Percentiles rank a stretch among this genome's conserved stretches.
phyloP scores from a whole-genome alignment of 1,139 yeast species.

The Kodamaea sp. region DNA sequence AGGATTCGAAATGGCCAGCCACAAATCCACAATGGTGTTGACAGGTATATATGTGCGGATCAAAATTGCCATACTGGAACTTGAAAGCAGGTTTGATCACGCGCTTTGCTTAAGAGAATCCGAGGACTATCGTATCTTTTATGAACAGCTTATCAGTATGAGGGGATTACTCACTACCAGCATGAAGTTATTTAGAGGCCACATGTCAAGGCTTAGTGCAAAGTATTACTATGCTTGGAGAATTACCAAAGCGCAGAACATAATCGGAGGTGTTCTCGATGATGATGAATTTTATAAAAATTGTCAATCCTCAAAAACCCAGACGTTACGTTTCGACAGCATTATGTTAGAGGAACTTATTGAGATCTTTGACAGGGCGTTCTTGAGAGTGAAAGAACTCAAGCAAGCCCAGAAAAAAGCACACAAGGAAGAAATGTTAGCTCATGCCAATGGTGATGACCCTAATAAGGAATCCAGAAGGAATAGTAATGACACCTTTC shows the following conservation, averaged over 20 bases:
- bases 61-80: constrained; percentile 9
- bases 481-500: too few species aligned
- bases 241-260: constrained; percentile 43
- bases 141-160: constrained; percentile 9
- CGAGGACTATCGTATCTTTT: constrained; percentile 7
- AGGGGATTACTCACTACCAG: constrained; percentile 6
- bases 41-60: constrained; percentile 24
- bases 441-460: background rate
- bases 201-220: constrained; percentile 25
- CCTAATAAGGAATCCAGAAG: too few species aligned
- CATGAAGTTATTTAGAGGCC: constrained; percentile 10
- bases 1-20: constrained; percentile 38
- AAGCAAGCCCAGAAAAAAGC: background rate
- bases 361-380: constrained; percentile 10
- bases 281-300: constrained; percentile 10
- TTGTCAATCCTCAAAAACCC: constrained; percentile 1
- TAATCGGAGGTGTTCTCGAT: constrained; percentile 10
- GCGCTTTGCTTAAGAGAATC: constrained; percentile 6
- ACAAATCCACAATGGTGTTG: constrained; percentile 37
- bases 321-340: constrained; percentile 3
- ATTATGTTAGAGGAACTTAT: constrained; percentile 12
- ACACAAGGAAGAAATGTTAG: background rate
- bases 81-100: constrained; percentile 12
- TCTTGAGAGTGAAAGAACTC: constrained; percentile 7
- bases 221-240: constrained; percentile 55